Evolutionary conservation across 495 filamentous ascomycete genomes (phyloP), one percentile per base, ranked within the genome.

Genomic region (Apodospora peruviana): DNA sequence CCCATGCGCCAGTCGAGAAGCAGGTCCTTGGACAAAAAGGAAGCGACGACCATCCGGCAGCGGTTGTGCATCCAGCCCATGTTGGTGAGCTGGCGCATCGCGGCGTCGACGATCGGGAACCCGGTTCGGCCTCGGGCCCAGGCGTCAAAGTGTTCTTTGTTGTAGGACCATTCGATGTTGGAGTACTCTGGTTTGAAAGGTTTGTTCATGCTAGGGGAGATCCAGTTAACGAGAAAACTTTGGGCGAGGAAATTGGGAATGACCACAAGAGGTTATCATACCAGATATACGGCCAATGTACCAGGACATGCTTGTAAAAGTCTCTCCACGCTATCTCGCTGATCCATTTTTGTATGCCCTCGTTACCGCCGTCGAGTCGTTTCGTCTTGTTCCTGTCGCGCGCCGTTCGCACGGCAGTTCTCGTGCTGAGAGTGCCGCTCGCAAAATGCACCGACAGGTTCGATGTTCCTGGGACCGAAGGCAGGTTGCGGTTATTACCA

Each of bases 21-120:
- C 4, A 96, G 74, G 55, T 96, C 85, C 64, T 96, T 96, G 48
- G 84, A 77, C 0, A 96, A 75, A 64, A 95, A 96, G 1, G 86
- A 93, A 19, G 87, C 88, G 2, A 86, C 83, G 32, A 90, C 80
- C 90, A 95, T 95, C 29, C 91, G 84, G 49, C 83, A 82, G 2
- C 91, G 85, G 68, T 96, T 95, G 65, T 91, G 90, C 87, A 95
- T 88, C 69, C 83, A 95, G 5, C 84, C 87, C 42, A 73, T 81
- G 24, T 77, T 57, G 19, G 69, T 71, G 2, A 96, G 61, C 62
- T 94, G 88, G 18, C 91, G 82, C 91, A 96, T 96, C 0, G 88
- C 87, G 0, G 91, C 91, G 64, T 96, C 91, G 52, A 96, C 84
- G 57, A 96, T 84, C 0, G 91, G 90, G 59, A 76, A 91, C 0